These are phyloP conservation scores for Kodamaea fungicola DNA, from an alignment of 1,139 yeast species.

Conservation along the genomic window DNA sequence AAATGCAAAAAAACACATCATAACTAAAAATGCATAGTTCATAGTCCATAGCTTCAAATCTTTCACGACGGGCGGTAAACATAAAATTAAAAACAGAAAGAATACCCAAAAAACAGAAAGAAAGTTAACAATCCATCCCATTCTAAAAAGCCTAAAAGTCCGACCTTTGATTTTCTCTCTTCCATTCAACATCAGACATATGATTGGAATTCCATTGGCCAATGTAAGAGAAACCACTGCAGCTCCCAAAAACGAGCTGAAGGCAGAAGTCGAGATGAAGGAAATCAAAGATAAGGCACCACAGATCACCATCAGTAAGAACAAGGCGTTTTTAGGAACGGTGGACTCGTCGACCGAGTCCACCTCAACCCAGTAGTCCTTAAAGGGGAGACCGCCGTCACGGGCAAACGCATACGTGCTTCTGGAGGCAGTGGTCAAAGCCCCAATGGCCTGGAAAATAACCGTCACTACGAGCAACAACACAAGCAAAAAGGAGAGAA, in stretches of 20 bases:
- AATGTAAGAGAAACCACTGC: conserved; percentile 74
- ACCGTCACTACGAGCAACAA: conserved; percentile 68
- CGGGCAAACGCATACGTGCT: conserved; percentile 85
- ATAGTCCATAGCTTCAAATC: conserved; percentile 53
- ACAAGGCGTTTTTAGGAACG: conserved; percentile 71
- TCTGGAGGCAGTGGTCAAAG: conserved; percentile 83
- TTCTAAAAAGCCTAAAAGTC: conserved; percentile 60
- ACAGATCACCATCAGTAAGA: conserved; percentile 66
- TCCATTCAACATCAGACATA: conserved; percentile 58
- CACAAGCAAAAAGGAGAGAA: conserved; percentile 65
- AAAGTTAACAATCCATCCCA: conserved; percentile 64
- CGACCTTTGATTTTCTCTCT: conserved; percentile 67
- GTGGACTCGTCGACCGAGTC: conserved; percentile 53
- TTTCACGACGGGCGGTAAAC: conserved; percentile 73
- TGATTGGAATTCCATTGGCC: conserved; percentile 75
- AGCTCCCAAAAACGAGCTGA: conserved; percentile 84
- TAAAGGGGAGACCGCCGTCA: conserved; percentile 81
- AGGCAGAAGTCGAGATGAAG: conserved; percentile 68
- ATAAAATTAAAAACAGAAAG: conserved; percentile 59
- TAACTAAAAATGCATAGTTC: conserved; percentile 74
- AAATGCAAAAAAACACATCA: conserved; percentile 43
- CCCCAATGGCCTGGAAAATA: conserved; percentile 73
- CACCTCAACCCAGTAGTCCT: conserved; percentile 62
- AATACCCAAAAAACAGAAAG: conserved; percentile 60
- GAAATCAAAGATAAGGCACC: conserved; percentile 61